Base-by-base conservation (phyloP, 2,329 filamentous ascomycete species). In the Ophidiomyces ophidiicola region DNA sequence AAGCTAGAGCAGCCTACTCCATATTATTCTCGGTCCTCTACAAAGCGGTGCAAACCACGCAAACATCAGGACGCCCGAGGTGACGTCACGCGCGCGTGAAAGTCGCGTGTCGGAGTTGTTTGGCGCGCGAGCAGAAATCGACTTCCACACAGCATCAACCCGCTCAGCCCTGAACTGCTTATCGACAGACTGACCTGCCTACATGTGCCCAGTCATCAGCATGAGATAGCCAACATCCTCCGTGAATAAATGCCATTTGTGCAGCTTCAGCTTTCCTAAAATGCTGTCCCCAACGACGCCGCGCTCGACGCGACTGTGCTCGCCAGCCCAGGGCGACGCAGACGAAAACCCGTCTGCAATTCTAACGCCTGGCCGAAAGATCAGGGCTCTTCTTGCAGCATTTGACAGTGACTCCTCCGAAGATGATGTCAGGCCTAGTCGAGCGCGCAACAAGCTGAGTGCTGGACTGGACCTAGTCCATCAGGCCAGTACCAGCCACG, bases 381-480 rank as follows among this genome's bases (percentile, higher is more conserved):
- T 70, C 34, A 63, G 63, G 44, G 67, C 66, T 5, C 59, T 70
- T 50, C 56, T 72, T 33, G 66, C 68, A 20, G 57, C 61, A 35
- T 68, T 71, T 30, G 57, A 62, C 35, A 61, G 59, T 40, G 66
- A 68, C 32, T 65, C 59, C 5, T 32, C 36, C 8, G 38, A 41
- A 3, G 18, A 24, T 18, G 38, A 19, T 4, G 18, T 6, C 24
- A n/a, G n/a, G n/a, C n/a, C n/a, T n/a, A n/a, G n/a, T n/a, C n/a
- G n/a, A n/a, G n/a, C n/a, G n/a, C n/a, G n/a, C n/a, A n/a, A n/a
- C n/a, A n/a, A n/a, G n/a, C n/a, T n/a, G 6, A n/a, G 24, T 14
- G 3, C n/a, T 3, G 30, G n/a, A 3, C 12, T 29, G 14, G 12
- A n/a, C 24, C 24, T 26, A 28, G 11, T 10, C 25, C 14, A 10